Conservation (phyloP, 2,329 filamentous ascomycete species). For the Aurifilum marmelostoma region DNA sequence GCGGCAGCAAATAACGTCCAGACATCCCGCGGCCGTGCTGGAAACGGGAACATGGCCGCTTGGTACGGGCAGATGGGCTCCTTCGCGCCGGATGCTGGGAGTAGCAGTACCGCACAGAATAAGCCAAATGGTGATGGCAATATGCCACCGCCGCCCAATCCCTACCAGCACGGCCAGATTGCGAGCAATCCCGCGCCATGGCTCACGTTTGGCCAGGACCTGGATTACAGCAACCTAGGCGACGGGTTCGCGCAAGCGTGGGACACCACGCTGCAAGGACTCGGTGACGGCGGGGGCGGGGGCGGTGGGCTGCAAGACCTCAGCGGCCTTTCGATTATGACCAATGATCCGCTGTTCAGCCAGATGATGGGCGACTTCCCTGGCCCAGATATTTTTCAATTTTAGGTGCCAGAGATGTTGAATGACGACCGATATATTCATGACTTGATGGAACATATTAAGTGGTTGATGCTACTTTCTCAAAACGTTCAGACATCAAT, state of each 20-base stretch:
- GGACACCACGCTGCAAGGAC: constrained; percentile 46
- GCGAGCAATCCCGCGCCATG: constrained; percentile 35
- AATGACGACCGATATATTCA: neutral
- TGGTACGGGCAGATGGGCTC: constrained; percentile 16
- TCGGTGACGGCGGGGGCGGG: constrained; percentile 35
- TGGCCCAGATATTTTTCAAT: constrained; percentile 22
- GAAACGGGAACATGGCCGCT: constrained; percentile 21
- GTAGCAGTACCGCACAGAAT: constrained; percentile 9
- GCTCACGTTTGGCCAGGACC: constrained; percentile 38
- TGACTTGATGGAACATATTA: neutral
- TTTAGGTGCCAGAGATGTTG: neutral
- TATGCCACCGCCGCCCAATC: constrained; percentile 29
- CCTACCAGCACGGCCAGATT: constrained; percentile 29
- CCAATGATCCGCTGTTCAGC: constrained; percentile 30
- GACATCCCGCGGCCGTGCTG: constrained; percentile 4
- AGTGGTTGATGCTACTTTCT: neutral
- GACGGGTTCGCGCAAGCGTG: constrained; percentile 49
- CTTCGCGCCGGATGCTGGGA: constrained; percentile 1
- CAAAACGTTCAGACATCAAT: neutral
- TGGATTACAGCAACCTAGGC: constrained; percentile 42
- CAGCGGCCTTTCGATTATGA: constrained; percentile 20
- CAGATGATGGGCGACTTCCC: constrained; percentile 20
- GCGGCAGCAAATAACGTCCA: constrained; percentile 21
- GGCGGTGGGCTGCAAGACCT: constrained; percentile 29
- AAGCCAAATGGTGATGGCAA: constrained; percentile 23